These are phyloP conservation scores for Santalum album DNA, from an alignment of 164 flowering plant species.

Conservation along the genomic window DNA sequence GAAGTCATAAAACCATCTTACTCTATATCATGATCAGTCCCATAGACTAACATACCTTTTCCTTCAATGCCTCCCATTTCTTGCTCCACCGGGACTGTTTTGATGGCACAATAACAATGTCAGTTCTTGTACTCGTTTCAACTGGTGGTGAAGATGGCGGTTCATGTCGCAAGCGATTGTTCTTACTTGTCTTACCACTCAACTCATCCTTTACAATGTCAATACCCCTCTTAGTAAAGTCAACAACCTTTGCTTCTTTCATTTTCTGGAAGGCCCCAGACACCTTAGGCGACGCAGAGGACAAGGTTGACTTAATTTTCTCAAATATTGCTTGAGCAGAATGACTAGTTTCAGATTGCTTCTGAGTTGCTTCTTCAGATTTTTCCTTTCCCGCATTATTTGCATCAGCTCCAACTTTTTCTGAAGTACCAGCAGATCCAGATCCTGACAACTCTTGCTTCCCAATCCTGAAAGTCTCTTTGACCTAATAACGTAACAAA, in stretches of 20 bases:
- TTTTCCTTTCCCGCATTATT: constrained; percentile 29
- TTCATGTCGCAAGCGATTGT: constrained; percentile 45
- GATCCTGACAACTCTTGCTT: constrained; percentile 38
- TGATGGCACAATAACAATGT: constrained; percentile 58
- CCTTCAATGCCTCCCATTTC: constrained; percentile 71
- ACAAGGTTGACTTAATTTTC: constrained; percentile 43
- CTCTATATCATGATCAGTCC: neutral
- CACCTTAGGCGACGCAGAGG: constrained; percentile 49
- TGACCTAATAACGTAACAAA: constrained; percentile 45
- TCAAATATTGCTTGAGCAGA: constrained; percentile 42
- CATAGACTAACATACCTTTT: constrained; percentile 41
- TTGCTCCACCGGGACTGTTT: constrained; percentile 69
- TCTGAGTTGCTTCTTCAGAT: constrained; percentile 21
- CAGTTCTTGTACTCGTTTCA: constrained; percentile 73
- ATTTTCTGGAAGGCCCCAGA: constrained; percentile 54
- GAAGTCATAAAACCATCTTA: neutral
- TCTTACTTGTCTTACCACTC: constrained; percentile 49
- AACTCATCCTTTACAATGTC: constrained; percentile 84
- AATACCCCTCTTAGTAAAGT: constrained; percentile 77
- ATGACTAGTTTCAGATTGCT: constrained; percentile 36
- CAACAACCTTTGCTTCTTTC: constrained; percentile 68
- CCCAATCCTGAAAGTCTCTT: constrained; percentile 57
- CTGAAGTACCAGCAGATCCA: constrained; percentile 22
- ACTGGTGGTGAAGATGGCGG: constrained; percentile 37
- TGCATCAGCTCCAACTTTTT: constrained; percentile 20